A percentile compares a stretch with the other conserved stretches of the same genome.
Evolutionary conservation across 306 rosid species (phyloP).

Genomic region (Inga laurina): DNA sequence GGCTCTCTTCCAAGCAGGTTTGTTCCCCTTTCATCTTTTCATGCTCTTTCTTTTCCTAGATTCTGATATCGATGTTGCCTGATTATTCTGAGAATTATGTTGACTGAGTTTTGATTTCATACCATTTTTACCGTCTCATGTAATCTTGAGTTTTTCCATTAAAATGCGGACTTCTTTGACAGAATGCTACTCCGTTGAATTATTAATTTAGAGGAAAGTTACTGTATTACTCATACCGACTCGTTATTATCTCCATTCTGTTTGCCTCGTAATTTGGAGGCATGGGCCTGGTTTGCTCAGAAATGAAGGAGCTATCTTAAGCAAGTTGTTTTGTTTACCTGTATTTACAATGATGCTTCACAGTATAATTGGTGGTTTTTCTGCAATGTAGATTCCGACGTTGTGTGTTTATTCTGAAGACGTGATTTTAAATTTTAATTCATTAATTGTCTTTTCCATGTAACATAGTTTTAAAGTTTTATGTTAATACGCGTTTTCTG

Average conservation of each 20-base stretch:
- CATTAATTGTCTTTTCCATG: background rate
- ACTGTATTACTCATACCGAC: background rate
- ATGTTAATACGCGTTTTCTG: background rate
- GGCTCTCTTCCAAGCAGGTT: constrained; percentile 4
- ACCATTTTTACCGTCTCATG: background rate
- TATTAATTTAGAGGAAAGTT: background rate
- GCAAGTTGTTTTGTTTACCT: background rate
- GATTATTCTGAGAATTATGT: background rate
- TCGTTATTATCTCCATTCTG: background rate
- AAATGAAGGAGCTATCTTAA: background rate
- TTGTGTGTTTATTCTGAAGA: background rate
- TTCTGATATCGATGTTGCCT: background rate
- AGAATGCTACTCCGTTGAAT: background rate
- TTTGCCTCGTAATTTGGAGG: background rate
- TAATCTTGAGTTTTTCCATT: background rate
- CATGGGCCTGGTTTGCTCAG: background rate
- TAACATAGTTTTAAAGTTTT: background rate
- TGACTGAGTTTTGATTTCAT: background rate
- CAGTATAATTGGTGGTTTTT: background rate
- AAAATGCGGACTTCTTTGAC: background rate
- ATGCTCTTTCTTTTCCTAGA: background rate
- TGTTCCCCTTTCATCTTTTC: background rate
- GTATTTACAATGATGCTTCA: background rate
- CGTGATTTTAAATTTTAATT: background rate
- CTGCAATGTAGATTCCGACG: background rate